These are phyloP conservation scores for Lentinula edodes DNA, from an alignment of 768 basidiomycete species.

Conservation along the genomic window DNA sequence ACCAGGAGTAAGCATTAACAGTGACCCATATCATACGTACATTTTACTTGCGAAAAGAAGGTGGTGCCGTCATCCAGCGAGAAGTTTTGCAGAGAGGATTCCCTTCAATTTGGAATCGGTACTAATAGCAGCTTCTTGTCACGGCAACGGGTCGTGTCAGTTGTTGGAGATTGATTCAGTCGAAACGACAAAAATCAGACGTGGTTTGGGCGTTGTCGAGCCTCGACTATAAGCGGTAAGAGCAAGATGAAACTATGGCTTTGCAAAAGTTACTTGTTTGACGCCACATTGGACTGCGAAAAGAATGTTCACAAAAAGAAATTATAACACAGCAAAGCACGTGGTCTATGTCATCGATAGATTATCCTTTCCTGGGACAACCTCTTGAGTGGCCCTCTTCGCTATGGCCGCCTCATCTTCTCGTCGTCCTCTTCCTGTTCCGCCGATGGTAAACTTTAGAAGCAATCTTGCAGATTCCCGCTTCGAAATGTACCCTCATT, in stretches of 20 bases:
- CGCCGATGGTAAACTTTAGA: conserved; percentile 15
- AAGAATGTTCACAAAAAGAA: no score
- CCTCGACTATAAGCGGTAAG: not conserved
- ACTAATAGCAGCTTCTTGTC: not conserved
- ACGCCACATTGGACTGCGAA: no score
- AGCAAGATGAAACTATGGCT: not conserved
- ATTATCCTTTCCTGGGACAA: not conserved
- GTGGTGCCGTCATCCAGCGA: not conserved
- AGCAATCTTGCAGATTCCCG: conserved; percentile 10
- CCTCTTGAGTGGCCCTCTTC: not conserved
- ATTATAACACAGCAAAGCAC: not conserved
- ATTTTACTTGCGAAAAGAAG: not conserved
- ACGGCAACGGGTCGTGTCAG: not conserved
- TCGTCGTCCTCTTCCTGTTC: conserved; percentile 26
- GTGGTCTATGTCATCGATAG: not conserved
- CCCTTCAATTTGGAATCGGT: not conserved
- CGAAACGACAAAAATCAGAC: conserved; percentile 3
- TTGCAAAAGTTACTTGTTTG: not conserved
- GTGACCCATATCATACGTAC: not conserved
- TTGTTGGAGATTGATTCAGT: conserved; percentile 1
- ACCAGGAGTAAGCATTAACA: not conserved
- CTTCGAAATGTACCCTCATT: conserved; percentile 11
- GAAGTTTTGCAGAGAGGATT: not conserved
- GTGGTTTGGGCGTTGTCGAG: not conserved
- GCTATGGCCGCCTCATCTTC: conserved; percentile 8